A percentile compares a stretch with the other conserved stretches of the same genome.
Conservation (phyloP, 202 grass and related monocot genomes). For the Hordeum pubiflorum region DNA sequence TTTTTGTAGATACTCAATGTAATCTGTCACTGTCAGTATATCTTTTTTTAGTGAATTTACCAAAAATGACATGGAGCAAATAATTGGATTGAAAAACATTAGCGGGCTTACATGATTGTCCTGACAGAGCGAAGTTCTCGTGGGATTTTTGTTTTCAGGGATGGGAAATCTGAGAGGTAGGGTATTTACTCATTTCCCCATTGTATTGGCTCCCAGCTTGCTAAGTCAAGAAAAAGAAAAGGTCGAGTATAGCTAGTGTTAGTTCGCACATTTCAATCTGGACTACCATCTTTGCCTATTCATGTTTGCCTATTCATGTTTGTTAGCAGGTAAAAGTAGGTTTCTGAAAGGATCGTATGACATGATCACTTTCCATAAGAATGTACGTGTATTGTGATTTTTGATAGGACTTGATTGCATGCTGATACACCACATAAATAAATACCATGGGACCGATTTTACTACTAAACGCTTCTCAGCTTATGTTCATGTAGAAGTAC, state of each 20-base stretch:
- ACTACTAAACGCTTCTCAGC: conserved; percentile 7
- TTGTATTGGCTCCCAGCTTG: conserved; percentile 3
- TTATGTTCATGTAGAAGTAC: conserved; percentile 14
- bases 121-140: not conserved
- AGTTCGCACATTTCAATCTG: not conserved
- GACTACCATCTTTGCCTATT: not conserved
- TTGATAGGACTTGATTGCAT: not conserved
- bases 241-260: not conserved
- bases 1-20: not conserved
- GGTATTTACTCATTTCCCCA: not conserved
- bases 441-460: not conserved
- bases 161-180: not conserved
- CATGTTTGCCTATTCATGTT: conserved; percentile 12
- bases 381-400: not conserved
- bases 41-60: not conserved
- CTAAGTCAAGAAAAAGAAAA: not conserved
- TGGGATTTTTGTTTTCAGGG: not conserved
- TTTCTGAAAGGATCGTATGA: not conserved
- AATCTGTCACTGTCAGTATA: not conserved
- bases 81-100: not conserved
- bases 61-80: not conserved
- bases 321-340: conserved; percentile 6
- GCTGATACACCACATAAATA: not conserved
- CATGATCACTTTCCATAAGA: not conserved
- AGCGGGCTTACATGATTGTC: not conserved